Evolutionary conservation across 345 rosid species (phyloP), one percentile per base, ranked within the genome.

Genomic region (Streptanthus diversifolius): DNA sequence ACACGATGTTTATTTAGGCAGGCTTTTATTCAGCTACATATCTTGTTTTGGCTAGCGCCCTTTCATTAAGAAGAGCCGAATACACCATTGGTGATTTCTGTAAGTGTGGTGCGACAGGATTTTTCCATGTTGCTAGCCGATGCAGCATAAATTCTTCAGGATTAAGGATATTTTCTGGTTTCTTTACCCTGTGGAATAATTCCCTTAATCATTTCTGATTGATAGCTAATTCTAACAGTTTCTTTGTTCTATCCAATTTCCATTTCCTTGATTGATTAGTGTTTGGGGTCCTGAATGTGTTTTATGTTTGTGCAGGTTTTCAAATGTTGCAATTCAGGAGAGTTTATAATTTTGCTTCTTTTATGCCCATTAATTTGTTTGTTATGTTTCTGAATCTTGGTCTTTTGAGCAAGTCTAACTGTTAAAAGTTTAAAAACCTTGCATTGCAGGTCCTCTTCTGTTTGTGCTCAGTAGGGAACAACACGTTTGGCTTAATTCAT

Each of bases 241-340:
- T 56, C 18, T 45, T 37, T 63, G 30, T 70, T 70, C 7, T 55
- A 29, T 47, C 7, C 17, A 18, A 48, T 52, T 62, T 61, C 3
- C 6, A 6, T 70, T 73, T 80, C 48, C 17, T 29, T 66, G 56
- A 72, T 80, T 68, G 68, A 75, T 81, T 62, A 70, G 41, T 68
- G 55, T 17, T 40, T 55, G 25, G 32, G 48, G 70, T 75, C 71
- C 81, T 83, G 79, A 80, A 82, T 74, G 62, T 83, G 27, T 73
- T 61, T 85, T 75, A 48, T 83, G 67, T 68, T 87, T 90, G 86
- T 90, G 93, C 91, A 88, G 97, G 92, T 77, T 41, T 74, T 77
- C 77, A 80, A 84, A 68, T 83, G 60, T 76, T 83, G 83, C 83
- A 65, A 76, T 56, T 80, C 82, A 66, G 89, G 87, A 84, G 83